Evolutionary conservation across 257 asterid species (phyloP), one percentile per base, ranked within the genome.

Genomic region (Nicotiana otophora): DNA sequence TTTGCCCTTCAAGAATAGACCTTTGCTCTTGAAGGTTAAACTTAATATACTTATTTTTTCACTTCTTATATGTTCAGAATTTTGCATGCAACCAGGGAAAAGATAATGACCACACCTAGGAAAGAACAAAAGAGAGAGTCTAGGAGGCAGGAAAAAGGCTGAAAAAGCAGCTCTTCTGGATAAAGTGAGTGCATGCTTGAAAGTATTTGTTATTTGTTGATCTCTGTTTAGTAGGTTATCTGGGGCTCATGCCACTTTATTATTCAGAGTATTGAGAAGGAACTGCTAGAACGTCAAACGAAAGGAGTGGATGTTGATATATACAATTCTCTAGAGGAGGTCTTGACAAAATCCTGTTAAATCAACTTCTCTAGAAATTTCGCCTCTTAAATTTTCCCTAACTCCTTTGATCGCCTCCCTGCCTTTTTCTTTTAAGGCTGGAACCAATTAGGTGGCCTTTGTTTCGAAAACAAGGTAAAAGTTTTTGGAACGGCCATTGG

Each of bases 71-170:
- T 70, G 55, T 72, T 55, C 20, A 33, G 46, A 80, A 36, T 39
- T 65, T 9, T 11, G 34, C 81, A 16, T 81, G 19, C 80, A 54
- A 65, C 81, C 89, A 94, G 99, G 90, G 99, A 94, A 90, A 96
- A 91, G 90, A 86, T 94, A 74, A 91, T 92, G 97, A 93, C 98
- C n/a, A 89, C 88, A 51, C 98, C 98, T 2, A 90, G 97, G 74
- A 94, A 90, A 80, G 88, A 87, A 84, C 91, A 96, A 91, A 23
- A 23, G 82, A 89, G 97, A 85, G 98, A 94, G 84, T 88, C 93
- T 53, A 90, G 98, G 77, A 91, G 97, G 87, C 97, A 89, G 88
- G 95, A 94, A 81, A 96, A 96, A 33, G 90, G 98, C 99, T 60
- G 94, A 89, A 91, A 90, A 84, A 80, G 98, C 97, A 39, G 99